Evolutionary conservation across 495 filamentous ascomycete species (phyloP).

Genomic region (Platismatia glauca): DNA sequence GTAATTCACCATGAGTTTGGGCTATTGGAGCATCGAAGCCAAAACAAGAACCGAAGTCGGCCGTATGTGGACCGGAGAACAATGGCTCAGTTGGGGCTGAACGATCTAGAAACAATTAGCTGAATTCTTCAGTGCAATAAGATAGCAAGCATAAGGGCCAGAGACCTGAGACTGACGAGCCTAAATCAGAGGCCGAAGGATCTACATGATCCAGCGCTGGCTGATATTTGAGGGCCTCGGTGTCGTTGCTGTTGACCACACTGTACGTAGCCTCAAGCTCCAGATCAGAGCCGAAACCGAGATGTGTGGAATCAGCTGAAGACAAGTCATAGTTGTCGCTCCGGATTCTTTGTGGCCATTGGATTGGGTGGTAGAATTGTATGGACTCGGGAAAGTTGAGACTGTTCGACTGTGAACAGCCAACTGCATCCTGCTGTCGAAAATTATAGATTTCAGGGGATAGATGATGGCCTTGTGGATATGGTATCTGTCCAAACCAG

Average conservation of each 20-base stretch:
- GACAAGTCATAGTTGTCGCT: neutral
- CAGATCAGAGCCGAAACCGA: neutral
- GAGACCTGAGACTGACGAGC: neutral
- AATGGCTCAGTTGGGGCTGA: neutral
- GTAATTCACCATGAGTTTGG: neutral
- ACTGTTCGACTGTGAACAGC: neutral
- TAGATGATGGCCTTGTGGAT: neutral
- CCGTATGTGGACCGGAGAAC: neutral
- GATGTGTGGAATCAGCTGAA: neutral
- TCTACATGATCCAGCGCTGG: neutral
- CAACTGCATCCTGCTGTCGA: neutral
- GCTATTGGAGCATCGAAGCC: neutral
- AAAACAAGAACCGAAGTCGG: neutral
- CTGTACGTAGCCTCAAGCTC: neutral
- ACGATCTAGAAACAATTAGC: neutral
- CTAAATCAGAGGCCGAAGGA: neutral
- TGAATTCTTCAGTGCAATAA: neutral
- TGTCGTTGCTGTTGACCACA: neutral
- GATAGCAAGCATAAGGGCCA: neutral
- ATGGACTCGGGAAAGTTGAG: neutral
- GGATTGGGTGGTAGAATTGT: neutral
- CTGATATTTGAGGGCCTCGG: neutral
- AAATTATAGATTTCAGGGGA: neutral
- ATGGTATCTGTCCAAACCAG: neutral
- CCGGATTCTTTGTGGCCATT: neutral